A percentile compares a stretch with the other conserved stretches of the same genome.
These are phyloP conservation scores for Nakazawaea siamensis DNA, from an alignment of 805 yeast genomes.

Conservation along the genomic window DNA sequence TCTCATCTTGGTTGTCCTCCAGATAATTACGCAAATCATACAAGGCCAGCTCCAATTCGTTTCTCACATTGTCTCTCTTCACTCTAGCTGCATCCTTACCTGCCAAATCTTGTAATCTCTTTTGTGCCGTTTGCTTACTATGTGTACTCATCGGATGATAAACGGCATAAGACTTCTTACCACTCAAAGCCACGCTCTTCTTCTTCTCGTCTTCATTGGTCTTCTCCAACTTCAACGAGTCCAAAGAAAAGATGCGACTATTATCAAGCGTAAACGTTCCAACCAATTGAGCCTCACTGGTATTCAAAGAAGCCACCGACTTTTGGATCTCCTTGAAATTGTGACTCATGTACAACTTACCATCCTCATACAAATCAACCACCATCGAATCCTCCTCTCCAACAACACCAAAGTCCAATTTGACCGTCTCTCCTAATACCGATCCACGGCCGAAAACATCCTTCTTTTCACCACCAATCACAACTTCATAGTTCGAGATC, in stretches of 20 bases:
- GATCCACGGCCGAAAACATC: conserved; percentile 42
- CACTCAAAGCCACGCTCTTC: neutral
- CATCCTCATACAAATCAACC: conserved; percentile 30
- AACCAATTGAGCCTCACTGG: conserved; percentile 23
- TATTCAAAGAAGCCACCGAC: conserved; percentile 18
- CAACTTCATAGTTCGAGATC: conserved; percentile 37
- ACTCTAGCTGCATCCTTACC: conserved; percentile 46
- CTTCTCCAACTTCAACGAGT: neutral
- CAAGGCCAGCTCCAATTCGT: conserved; percentile 63
- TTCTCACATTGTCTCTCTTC: conserved; percentile 49
- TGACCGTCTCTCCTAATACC: conserved; percentile 22
- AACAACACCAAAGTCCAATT: conserved; percentile 29
- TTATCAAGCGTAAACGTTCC: conserved; percentile 37
- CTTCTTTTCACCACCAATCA: conserved; percentile 16
- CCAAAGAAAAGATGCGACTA: conserved; percentile 41
- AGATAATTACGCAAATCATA: conserved; percentile 59
- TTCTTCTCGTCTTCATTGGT: neutral
- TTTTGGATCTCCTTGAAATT: conserved; percentile 11
- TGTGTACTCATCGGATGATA: conserved; percentile 42
- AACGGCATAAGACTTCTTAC: conserved; percentile 19
- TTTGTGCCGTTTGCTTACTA: conserved; percentile 34
- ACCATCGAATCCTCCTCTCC: conserved; percentile 7
- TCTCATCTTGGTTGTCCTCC: conserved; percentile 49
- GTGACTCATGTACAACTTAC: conserved; percentile 22
- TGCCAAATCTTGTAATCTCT: conserved; percentile 45